Evolutionary conservation across 1,284 basidiomycete species (phyloP).

Genomic region (Schizophyllum commune): DNA sequence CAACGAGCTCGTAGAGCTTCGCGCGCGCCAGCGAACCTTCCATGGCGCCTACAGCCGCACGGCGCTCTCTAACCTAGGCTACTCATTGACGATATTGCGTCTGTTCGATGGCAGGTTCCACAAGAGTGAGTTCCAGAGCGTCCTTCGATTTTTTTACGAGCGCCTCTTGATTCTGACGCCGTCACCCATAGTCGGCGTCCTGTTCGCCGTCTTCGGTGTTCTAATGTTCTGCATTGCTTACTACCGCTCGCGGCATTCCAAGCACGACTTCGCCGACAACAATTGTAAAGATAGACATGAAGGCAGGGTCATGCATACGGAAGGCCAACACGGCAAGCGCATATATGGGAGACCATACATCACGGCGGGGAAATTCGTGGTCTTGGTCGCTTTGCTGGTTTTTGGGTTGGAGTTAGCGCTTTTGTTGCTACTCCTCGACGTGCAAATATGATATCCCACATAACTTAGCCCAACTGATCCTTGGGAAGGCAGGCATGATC

Average conservation of each 20-base stretch:
- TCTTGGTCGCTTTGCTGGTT: constrained; percentile 55
- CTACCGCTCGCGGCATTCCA: constrained; percentile 54
- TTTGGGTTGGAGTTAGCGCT: constrained; percentile 57
- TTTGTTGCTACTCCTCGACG: constrained; percentile 46
- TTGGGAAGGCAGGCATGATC: no score
- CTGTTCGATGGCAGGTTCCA: constrained; percentile 70
- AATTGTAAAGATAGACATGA: constrained; percentile 16
- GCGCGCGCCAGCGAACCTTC: constrained; percentile 75
- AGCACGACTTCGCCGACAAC: constrained; percentile 68
- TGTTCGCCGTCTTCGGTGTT: constrained; percentile 59
- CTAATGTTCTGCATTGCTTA: constrained; percentile 56
- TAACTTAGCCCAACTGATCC: no score
- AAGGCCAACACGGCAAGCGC: constrained; percentile 50
- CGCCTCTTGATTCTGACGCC: neutral
- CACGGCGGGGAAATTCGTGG: constrained; percentile 71
- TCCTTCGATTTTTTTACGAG: neutral
- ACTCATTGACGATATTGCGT: constrained; percentile 65
- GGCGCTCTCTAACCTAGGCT: constrained; percentile 68
- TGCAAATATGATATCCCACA: no score
- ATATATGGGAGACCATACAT: constrained; percentile 70
- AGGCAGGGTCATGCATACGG: constrained; percentile 33
- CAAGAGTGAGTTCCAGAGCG: constrained; percentile 39
- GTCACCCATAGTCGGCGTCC: constrained; percentile 51
- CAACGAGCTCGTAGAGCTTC: constrained; percentile 64
- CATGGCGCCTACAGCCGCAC: constrained; percentile 75